phyloP scores from a whole-genome alignment of 768 basidiomycete genomes.

The Mrakia blollopis region DNA sequence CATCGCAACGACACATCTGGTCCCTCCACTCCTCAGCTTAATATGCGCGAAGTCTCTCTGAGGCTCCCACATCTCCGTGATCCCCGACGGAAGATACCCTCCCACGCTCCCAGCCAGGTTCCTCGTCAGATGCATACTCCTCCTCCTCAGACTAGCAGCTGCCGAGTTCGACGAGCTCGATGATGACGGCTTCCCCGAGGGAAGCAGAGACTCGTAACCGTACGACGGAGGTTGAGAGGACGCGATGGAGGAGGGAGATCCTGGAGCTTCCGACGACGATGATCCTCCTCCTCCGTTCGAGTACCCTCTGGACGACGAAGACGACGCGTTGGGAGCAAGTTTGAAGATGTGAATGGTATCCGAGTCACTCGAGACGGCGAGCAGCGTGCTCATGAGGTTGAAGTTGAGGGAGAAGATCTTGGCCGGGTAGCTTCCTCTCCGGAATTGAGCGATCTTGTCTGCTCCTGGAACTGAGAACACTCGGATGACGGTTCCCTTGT shows the following conservation, averaged over 20 bases:
- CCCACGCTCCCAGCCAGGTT: constrained; percentile 43
- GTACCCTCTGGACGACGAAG: constrained; percentile 35
- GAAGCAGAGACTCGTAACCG: constrained; percentile 8
- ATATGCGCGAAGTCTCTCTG: constrained; percentile 88
- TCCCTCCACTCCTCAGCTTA: constrained; percentile 63
- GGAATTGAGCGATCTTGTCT: constrained; percentile 91
- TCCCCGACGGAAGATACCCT: constrained; percentile 59
- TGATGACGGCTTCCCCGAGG: constrained; percentile 8
- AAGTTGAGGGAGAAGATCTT: constrained; percentile 80
- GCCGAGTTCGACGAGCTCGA: constrained; percentile 30
- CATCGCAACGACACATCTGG: constrained; percentile 80
- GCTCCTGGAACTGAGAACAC: constrained; percentile 87
- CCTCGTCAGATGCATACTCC: constrained; percentile 43
- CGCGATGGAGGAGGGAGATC: constrained; percentile 26
- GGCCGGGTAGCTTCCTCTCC: constrained; percentile 80
- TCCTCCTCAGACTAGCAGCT: constrained; percentile 38
- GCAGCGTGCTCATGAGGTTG: constrained; percentile 72
- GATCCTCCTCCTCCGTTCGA: constrained; percentile 5
- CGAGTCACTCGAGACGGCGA: constrained; percentile 85
- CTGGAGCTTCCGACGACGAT: constrained; percentile 24
- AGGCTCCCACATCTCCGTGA: constrained; percentile 97
- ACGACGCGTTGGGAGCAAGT: constrained; percentile 49
- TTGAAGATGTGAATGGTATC: constrained; percentile 98
- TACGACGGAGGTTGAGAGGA: constrained; percentile 11
- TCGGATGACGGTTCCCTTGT: constrained; percentile 94